Conservation (phyloP, 108 stramenopile genomes). For the Aurantiochytrium sp. region DNA sequence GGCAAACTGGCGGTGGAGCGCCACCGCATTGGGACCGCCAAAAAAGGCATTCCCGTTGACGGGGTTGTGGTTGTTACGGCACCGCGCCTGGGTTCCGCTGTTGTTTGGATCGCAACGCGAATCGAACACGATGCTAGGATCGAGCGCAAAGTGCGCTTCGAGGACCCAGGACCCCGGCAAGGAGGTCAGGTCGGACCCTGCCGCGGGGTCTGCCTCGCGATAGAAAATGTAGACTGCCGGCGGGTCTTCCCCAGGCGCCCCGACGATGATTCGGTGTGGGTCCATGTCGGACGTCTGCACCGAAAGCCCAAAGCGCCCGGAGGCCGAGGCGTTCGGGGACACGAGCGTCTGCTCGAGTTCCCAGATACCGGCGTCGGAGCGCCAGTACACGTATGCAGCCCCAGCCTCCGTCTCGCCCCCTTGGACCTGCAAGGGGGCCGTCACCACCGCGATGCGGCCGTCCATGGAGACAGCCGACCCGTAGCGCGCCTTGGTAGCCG, state of each 20-base stretch:
- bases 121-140: neutral
- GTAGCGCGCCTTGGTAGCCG: neutral
- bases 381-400: slow-evolving; percentile 1
- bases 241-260: neutral
- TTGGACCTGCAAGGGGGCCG: neutral
- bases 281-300: neutral
- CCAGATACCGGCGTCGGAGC: neutral
- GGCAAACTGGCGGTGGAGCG: slow-evolving; percentile 49
- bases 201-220: neutral
- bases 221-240: neutral
- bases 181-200: neutral
- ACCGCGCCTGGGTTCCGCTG: neutral
- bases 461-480: neutral
- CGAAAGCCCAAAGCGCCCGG: neutral
- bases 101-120: neutral
- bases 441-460: neutral
- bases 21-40: slow-evolving; percentile 35
- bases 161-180: neutral
- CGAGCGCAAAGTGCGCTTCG: neutral
- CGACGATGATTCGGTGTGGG: neutral
- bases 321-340: neutral
- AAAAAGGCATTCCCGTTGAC: neutral
- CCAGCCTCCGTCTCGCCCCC: neutral
- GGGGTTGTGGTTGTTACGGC: neutral
- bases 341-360: neutral